Base-by-base conservation (phyloP, 257 asterid species). In the Rhazya stricta region DNA sequence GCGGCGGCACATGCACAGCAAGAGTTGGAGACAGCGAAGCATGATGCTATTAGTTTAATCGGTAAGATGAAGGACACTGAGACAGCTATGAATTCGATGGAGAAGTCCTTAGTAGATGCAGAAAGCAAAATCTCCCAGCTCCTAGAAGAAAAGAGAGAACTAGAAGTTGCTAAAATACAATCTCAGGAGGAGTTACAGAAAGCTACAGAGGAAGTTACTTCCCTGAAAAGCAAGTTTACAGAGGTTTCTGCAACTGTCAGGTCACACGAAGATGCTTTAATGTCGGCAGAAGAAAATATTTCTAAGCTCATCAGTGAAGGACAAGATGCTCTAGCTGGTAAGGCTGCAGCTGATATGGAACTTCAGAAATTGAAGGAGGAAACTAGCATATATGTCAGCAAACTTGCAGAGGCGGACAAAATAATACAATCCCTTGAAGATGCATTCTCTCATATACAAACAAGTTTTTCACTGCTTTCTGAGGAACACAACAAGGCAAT, bases 341-440 rank as follows among this genome's bases (percentile, higher is more conserved):
- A 74, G 56, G 80, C 69, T 57, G 76, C 72, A 8, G 67, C 57
- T n/a, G 80, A 78, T 53, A n/a, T 37, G 63, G 83, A 82, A 42
- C 57, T 82, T 25, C 73, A 67, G 76, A 82, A 67, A 72, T 77
- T 71, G 61, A 75, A 71, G 50, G 85, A 82, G 68, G 82, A 88
- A 75, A 78, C 83, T 80, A 72, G 88, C 67, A 70, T 78, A 78
- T 82, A 85, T 68, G 79, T 79, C 54, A 78, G 74, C 63, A 85
- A 81, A 83, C 91, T 90, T 79, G 79, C 82, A 21, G 92, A 84
- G 82, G 90, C 94, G 62, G 84, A 90, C 12, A 87, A 81, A 74
- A 88, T 81, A 78, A 90, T 89, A 81, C 89, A 74, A 74, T 85
- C 93, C 82, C 98, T 92, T 74, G 96, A 95, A 88, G 90, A 84